A percentile compares a stretch with the other conserved stretches of the same genome.
Evolutionary conservation across 106 monocot genomes (phyloP).

Genomic region (Gastrodia elata): DNA sequence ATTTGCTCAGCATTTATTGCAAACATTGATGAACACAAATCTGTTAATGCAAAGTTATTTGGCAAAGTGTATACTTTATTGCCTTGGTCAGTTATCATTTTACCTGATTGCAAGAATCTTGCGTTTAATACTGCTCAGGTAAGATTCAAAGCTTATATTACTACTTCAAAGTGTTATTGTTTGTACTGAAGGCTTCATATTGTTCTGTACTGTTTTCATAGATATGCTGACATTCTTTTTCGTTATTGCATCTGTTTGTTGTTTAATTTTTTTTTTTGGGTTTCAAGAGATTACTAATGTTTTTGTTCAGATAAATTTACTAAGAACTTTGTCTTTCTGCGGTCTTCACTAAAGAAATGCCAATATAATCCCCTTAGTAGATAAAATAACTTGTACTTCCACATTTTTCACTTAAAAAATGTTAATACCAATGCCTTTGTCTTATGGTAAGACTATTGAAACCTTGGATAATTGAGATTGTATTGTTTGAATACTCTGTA

Average conservation of each 20-base stretch:
- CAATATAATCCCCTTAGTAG: no score
- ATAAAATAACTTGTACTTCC: no score
- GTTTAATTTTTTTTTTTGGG: background rate
- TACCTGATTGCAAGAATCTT: constrained; percentile 83
- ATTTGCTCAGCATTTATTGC: constrained; percentile 92
- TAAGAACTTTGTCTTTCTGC: background rate
- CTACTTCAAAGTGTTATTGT: background rate
- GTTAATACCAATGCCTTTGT: background rate
- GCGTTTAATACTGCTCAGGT: constrained; percentile 96
- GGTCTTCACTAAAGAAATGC: background rate
- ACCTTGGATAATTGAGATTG: background rate
- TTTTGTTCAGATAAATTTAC: background rate
- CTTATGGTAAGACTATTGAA: background rate
- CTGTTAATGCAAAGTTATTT: constrained; percentile 54
- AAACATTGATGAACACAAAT: constrained; percentile 80
- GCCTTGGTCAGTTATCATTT: constrained; percentile 93
- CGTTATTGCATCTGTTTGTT: background rate
- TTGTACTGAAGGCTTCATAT: background rate
- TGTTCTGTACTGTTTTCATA: background rate
- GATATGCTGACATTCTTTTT: background rate
- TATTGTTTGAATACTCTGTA: background rate
- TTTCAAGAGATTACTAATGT: background rate
- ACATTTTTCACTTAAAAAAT: background rate
- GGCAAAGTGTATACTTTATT: constrained; percentile 48
- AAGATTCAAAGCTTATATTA: constrained; percentile 6